A percentile compares a stretch with the other conserved stretches of the same genome.
These are phyloP conservation scores for Candida coquimbonensis DNA, from an alignment of 805 yeast species.

Conservation along the genomic window DNA sequence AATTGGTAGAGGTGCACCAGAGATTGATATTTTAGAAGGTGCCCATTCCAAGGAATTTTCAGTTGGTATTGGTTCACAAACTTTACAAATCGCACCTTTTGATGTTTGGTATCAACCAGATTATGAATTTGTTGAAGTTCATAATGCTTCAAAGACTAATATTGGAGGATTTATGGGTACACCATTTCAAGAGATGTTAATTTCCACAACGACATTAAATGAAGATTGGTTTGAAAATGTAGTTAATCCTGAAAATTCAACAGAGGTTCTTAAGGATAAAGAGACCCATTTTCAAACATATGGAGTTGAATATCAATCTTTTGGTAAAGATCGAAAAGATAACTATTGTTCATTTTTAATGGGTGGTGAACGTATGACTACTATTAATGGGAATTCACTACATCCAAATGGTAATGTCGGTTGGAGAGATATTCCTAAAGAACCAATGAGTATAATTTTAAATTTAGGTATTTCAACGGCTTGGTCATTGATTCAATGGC, in stretches of 20 bases:
- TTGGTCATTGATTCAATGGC: constrained; percentile 48
- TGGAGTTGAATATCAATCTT: constrained; percentile 48
- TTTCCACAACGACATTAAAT: constrained; percentile 47
- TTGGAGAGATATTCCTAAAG: constrained; percentile 41
- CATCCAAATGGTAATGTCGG: constrained; percentile 45
- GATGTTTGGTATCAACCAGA: constrained; percentile 49
- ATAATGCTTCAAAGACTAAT: constrained; percentile 30
- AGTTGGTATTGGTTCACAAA: constrained; percentile 41
- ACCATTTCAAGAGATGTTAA: constrained; percentile 88
- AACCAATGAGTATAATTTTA: constrained; percentile 45
- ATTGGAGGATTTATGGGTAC: constrained; percentile 92
- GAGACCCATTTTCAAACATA: constrained; percentile 40
- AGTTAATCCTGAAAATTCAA: constrained; percentile 13
- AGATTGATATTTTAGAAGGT: constrained; percentile 44
- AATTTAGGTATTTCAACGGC: constrained; percentile 43
- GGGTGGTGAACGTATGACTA: constrained; percentile 40
- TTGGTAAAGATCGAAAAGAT: constrained; percentile 30
- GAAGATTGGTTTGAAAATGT: constrained; percentile 76
- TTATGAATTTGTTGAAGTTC: constrained; percentile 36
- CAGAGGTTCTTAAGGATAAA: constrained; percentile 24
- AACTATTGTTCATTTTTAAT: constrained; percentile 33
- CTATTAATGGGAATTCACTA: constrained; percentile 34
- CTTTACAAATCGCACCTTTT: constrained; percentile 44
- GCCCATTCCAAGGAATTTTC: constrained; percentile 27
- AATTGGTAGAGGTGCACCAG: constrained; percentile 43